Evolutionary conservation across 2,329 filamentous ascomycete genomes (phyloP).

Genomic region (Pseudocercospora crystallina): DNA sequence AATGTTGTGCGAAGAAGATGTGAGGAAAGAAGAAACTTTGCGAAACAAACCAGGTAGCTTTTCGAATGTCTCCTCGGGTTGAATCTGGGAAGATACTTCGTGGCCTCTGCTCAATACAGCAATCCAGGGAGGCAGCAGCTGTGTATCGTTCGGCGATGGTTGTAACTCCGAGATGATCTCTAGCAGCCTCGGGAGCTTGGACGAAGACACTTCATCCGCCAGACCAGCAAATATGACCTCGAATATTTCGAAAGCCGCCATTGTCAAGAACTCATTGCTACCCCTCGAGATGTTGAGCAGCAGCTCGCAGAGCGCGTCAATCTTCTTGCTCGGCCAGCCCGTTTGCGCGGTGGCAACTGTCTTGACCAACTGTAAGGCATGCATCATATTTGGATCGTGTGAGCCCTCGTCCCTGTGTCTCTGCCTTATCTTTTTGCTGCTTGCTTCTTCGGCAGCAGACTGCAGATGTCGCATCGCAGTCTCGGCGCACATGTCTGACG

Average conservation of each 20-base stretch:
- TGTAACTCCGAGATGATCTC: constrained; percentile 91
- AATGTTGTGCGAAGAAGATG: constrained; percentile 88
- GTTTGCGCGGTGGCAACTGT: constrained; percentile 81
- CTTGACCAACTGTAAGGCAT: constrained; percentile 89
- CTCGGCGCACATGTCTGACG: constrained; percentile 93
- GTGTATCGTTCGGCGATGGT: constrained; percentile 88
- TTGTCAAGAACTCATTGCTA: constrained; percentile 92
- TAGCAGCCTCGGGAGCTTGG: constrained; percentile 83
- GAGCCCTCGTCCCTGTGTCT: constrained; percentile 58
- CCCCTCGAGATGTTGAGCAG: constrained; percentile 84
- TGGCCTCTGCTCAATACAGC: constrained; percentile 92
- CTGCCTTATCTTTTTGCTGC: constrained; percentile 66
- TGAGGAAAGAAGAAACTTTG: constrained; percentile 76
- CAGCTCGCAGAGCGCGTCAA: constrained; percentile 86
- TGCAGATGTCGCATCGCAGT: constrained; percentile 78
- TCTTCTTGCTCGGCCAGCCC: constrained; percentile 95
- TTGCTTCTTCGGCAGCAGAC: constrained; percentile 69
- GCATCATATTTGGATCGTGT: constrained; percentile 71
- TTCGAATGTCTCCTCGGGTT: constrained; percentile 86
- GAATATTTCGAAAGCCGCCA: constrained; percentile 95
- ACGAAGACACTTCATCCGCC: constrained; percentile 80
- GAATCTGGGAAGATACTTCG: constrained; percentile 85
- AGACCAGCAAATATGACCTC: constrained; percentile 95
- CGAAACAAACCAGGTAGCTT: constrained; percentile 83
- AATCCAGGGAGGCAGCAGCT: constrained; percentile 93